These are phyloP conservation scores for Hypoxylon crocopeplum DNA, from an alignment of 495 filamentous ascomycete species.

Conservation along the genomic window DNA sequence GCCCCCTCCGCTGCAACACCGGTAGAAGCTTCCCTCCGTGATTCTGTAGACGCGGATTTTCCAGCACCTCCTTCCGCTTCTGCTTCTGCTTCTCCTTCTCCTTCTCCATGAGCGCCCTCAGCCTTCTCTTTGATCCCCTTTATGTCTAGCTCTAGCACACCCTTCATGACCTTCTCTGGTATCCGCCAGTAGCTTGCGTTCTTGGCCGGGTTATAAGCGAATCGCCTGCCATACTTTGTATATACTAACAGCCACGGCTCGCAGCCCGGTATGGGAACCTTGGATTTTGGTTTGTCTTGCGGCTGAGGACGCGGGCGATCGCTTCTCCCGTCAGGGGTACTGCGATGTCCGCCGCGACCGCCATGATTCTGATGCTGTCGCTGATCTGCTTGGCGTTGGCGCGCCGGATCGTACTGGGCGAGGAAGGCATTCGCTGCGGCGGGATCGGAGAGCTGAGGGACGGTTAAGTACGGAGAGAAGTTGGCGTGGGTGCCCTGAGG, in stretches of 20 bases:
- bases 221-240: constrained; percentile 85
- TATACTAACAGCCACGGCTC: constrained; percentile 92
- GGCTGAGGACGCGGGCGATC: constrained; percentile 68
- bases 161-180: constrained; percentile 81
- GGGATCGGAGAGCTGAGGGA: constrained; percentile 56
- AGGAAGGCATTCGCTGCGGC: constrained; percentile 54
- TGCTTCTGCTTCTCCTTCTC: no score
- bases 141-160: constrained; percentile 74
- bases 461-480: constrained; percentile 53
- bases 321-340: constrained; percentile 53
- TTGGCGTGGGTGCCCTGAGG: constrained; percentile 45
- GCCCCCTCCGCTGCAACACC: constrained; percentile 29
- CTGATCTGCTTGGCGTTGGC: constrained; percentile 34
- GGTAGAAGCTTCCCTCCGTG: background rate
- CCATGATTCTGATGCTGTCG: constrained; percentile 42
- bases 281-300: constrained; percentile 80
- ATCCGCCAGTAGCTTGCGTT: constrained; percentile 93
- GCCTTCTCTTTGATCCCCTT: constrained; percentile 60
- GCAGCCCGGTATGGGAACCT: constrained; percentile 77
- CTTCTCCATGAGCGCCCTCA: constrained; percentile 37
- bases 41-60: constrained; percentile 3
- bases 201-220: constrained; percentile 83
- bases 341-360: constrained; percentile 44
- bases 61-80: no score
- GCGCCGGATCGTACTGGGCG: constrained; percentile 50